phyloP scores from a whole-genome alignment of 1,284 basidiomycete genomes.

The Pseudozyma sp. region DNA sequence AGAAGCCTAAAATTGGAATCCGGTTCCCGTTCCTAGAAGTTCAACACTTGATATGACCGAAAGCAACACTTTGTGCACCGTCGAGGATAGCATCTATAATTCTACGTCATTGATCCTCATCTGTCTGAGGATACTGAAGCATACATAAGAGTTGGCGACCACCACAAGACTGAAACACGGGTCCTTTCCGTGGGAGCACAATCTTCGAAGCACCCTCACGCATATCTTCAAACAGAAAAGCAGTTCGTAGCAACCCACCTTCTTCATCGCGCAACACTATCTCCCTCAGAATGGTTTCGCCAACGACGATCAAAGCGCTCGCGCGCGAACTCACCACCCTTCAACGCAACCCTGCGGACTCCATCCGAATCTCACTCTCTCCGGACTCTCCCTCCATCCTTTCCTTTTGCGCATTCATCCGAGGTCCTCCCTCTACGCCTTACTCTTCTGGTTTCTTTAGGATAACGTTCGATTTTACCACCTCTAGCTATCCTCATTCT shows the following conservation, averaged over 20 bases:
- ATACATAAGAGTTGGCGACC: no score
- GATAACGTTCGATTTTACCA: slow-evolving; percentile 47
- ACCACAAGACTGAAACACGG: no score
- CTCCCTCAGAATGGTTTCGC: slow-evolving; percentile 25
- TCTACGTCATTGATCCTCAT: neutral
- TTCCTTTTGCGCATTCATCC: slow-evolving; percentile 37
- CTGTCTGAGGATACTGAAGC: no score
- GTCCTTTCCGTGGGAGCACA: no score
- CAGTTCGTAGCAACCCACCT: neutral
- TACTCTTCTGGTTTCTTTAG: slow-evolving; percentile 73
- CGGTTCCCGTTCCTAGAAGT: neutral
- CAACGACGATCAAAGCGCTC: slow-evolving; percentile 34
- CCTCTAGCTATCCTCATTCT: slow-evolving; percentile 38
- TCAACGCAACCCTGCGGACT: slow-evolving; percentile 18
- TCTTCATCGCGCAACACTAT: neutral
- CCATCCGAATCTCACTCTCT: slow-evolving; percentile 36
- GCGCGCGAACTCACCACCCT: slow-evolving; percentile 34
- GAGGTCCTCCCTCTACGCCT: slow-evolving; percentile 80
- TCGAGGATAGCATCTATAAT: neutral
- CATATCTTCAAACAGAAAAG: no score
- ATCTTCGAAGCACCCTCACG: no score
- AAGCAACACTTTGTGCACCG: neutral
- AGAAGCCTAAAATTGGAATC: neutral
- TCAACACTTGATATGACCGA: neutral
- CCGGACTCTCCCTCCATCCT: slow-evolving; percentile 35